Conservation (phyloP, 2,329 filamentous ascomycete genomes). For the Verticillium tricorpus region DNA sequence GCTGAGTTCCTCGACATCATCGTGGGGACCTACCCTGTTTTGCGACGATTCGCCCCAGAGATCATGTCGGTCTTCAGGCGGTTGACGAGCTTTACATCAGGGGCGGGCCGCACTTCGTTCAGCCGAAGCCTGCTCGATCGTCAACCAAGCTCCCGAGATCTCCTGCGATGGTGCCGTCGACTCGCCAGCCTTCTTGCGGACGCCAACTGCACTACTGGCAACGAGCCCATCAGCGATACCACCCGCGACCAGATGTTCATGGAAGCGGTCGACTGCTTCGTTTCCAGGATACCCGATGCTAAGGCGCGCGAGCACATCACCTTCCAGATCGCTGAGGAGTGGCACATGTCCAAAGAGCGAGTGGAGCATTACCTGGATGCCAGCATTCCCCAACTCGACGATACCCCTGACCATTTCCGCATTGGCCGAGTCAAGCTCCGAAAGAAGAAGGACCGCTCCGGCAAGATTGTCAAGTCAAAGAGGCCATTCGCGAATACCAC, state of each 20-base stretch:
- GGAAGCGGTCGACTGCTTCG: slow-evolving; percentile 90
- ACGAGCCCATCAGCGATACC: slow-evolving; percentile 68
- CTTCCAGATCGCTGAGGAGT: slow-evolving; percentile 72
- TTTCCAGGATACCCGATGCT: slow-evolving; percentile 69
- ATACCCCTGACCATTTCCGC: slow-evolving; percentile 51
- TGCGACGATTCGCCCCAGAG: slow-evolving; percentile 57
- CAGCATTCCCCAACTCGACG: slow-evolving; percentile 66
- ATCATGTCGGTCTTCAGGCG: slow-evolving; percentile 56
- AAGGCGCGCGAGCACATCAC: slow-evolving; percentile 57
- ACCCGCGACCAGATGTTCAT: slow-evolving; percentile 82
- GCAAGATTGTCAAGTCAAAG: slow-evolving; percentile 45
- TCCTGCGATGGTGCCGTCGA: slow-evolving; percentile 87
- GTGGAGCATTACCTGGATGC: slow-evolving; percentile 71
- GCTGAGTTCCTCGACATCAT: slow-evolving; percentile 74
- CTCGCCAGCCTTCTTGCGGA: slow-evolving; percentile 63
- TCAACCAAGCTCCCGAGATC: slow-evolving; percentile 67
- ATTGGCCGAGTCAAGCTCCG: slow-evolving; percentile 64
- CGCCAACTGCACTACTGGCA: slow-evolving; percentile 56
- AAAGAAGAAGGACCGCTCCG: slow-evolving; percentile 48
- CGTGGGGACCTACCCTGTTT: slow-evolving; percentile 61
- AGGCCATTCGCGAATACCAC: slow-evolving; percentile 82
- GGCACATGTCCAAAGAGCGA: slow-evolving; percentile 80
- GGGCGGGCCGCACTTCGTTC: slow-evolving; percentile 24
- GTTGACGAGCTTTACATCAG: slow-evolving; percentile 36
- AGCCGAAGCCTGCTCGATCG: slow-evolving; percentile 42